Conservation (phyloP, 2,329 filamentous ascomycete genomes). For the Neonectria coccinea region DNA sequence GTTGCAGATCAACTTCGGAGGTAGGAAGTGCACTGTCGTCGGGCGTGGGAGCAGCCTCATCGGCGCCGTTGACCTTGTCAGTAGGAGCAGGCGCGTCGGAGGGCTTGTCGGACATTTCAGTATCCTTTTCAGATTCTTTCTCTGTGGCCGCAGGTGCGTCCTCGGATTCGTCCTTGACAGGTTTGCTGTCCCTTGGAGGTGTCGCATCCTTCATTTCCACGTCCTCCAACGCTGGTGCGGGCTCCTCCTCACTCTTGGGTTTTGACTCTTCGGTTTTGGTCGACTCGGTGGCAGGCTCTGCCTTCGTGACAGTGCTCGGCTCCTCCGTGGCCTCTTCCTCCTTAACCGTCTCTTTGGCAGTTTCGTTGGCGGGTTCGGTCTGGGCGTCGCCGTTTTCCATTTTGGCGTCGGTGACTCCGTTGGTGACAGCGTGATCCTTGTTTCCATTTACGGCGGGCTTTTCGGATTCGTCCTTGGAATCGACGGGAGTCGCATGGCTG, state of each 20-base stretch:
- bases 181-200: constrained; percentile 21
- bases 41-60: constrained; percentile 26
- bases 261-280: constrained; percentile 19
- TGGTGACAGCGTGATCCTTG: constrained; percentile 36
- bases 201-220: constrained; percentile 44
- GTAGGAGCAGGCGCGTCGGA: constrained; percentile 3
- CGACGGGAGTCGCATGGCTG: constrained; percentile 46
- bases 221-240: constrained; percentile 32
- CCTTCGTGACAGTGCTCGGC: constrained; percentile 27
- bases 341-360: constrained; percentile 15
- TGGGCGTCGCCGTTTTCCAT: constrained; percentile 36
- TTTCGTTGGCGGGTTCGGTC: constrained; percentile 23
- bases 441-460: constrained; percentile 44
- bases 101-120: constrained; percentile 36
- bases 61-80: constrained; percentile 33
- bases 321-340: constrained; percentile 15
- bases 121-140: constrained; percentile 41
- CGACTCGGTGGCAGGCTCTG: constrained; percentile 28
- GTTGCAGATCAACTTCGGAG: constrained; percentile 52
- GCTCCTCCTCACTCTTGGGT: constrained; percentile 16
- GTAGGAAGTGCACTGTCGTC: constrained; percentile 40
- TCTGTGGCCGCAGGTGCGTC: constrained; percentile 25
- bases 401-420: constrained; percentile 42
- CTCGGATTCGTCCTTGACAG: constrained; percentile 6
- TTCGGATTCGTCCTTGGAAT: constrained; percentile 37